phyloP scores from a whole-genome alignment of 1,139 yeast genomes.

The Hemisphaericaspora xylanilytica region DNA sequence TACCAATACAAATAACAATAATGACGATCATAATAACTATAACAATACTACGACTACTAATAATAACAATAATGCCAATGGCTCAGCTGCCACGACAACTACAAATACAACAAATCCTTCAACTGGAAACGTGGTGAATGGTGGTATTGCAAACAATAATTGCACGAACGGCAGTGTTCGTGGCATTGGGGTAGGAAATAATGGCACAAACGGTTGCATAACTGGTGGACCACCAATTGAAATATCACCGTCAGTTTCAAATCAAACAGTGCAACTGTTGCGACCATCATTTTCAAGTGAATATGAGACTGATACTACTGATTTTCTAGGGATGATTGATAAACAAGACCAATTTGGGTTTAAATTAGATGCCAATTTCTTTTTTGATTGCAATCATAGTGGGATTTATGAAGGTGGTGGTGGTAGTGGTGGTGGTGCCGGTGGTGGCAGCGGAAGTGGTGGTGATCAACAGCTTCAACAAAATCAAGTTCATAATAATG shows the following conservation, averaged over 20 bases:
- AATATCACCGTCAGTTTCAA: constrained; percentile 14
- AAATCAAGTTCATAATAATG: no score
- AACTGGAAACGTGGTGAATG: no score
- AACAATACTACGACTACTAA: neutral
- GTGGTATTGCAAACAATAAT: no score
- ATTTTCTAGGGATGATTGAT: constrained; percentile 12
- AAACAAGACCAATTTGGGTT: constrained; percentile 6
- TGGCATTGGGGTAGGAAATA: neutral
- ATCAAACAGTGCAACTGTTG: constrained; percentile 14
- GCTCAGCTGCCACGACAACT: neutral
- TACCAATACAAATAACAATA: neutral
- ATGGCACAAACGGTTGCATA: neutral
- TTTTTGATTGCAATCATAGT: constrained; percentile 1
- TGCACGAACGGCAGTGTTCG: no score
- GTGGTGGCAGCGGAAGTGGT: no score
- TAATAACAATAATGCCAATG: neutral
- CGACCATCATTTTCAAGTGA: constrained; percentile 14
- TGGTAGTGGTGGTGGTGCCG: no score
- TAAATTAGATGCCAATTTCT: constrained; percentile 5
- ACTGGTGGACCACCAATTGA: constrained; percentile 4
- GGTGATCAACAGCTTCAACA: no score
- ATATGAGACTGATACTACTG: constrained; percentile 16
- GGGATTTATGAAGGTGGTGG: neutral
- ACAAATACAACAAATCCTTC: neutral
- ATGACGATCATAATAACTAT: neutral